Evolutionary conservation across 2,329 filamentous ascomycete species (phyloP), one percentile per base, ranked within the genome.

Genomic region (Trichoderma guizhouense): DNA sequence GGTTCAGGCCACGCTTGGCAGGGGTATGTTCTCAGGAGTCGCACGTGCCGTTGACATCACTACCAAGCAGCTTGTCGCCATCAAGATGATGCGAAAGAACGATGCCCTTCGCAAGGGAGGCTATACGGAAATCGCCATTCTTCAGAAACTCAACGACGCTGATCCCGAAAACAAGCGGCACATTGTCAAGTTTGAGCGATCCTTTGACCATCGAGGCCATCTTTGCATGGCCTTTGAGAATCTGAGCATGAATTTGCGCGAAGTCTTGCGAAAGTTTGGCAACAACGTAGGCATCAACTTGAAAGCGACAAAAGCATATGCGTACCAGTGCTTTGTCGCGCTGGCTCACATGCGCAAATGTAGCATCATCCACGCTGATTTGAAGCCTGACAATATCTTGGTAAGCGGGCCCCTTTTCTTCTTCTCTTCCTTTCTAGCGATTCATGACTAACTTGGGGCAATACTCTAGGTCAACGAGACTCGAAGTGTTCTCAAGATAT

Each of bases 1-100:
- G 79, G 90, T 99, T 36, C 92, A 95, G 80, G 90, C 95, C 72
- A 91, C 91, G 67, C 87, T 99, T 26, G 96, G 96, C 74, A 94
- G 93, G 81, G 96, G 96, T 77, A 97, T 98, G 88, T 99, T 98
- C 80, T 97, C 96, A 0, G 94, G 94, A 9, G 96, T 99, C n/a
- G 94, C 96, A 68, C 91, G 94, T 74, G 96, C 96, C 26, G 87
- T 89, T 74, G 95, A 98, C 81, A 88, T 91, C 26, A 90, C 89
- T 63, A 93, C 88, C 72, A 91, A 91, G 77, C 88, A 89, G 76
- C 81, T 92, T n/a, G 95, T 98, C 36, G 96, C 96, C 28, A 93
- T 99, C 86, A 99, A 99, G 83, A 96, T 99, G 77, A 97, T 98
- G 82, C 93, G 96, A 74, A 97, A 97, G 81, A 98, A 99, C 78